Percentiles rank a stretch among this genome's conserved stretches.
Evolutionary conservation across 2,329 filamentous ascomycete genomes (phyloP).

Genomic region (Knoxdaviesia proteae): DNA sequence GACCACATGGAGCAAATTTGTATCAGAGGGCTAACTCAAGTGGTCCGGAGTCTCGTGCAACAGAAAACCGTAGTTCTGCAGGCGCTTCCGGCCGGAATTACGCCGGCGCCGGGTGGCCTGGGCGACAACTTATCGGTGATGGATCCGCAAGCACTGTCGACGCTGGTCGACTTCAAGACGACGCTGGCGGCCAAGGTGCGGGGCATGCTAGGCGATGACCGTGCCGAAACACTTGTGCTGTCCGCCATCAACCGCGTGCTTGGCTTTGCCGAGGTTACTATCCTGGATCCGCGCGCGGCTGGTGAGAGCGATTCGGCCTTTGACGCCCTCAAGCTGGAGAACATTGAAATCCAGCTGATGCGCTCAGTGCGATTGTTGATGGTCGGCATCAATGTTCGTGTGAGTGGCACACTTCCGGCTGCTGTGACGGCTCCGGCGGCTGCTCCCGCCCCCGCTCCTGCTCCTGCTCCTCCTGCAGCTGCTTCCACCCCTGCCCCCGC

Average conservation of each 20-base stretch:
- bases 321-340: conserved; percentile 13
- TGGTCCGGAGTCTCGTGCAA: conserved; percentile 21
- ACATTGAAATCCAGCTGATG: conserved; percentile 19
- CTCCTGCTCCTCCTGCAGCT: neutral
- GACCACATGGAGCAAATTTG: conserved; percentile 25
- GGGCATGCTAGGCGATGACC: conserved; percentile 16
- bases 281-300: conserved; percentile 14
- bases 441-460: neutral
- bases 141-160: conserved; percentile 19
- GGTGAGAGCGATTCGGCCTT: conserved; percentile 10
- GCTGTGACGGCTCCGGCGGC: conserved; percentile 2
- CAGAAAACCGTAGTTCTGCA: conserved; percentile 4
- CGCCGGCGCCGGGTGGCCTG: conserved; percentile 4
- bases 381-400: conserved; percentile 14
- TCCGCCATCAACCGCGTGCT: conserved; percentile 30
- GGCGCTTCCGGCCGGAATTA: neutral
- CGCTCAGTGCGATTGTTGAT: conserved; percentile 18
- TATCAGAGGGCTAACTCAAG: conserved; percentile 19
- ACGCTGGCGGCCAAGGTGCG: conserved; percentile 20
- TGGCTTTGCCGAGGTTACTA: conserved; percentile 23
- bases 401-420: neutral
- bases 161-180: conserved; percentile 23
- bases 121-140: conserved; percentile 11
- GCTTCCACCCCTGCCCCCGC: neutral
- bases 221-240: conserved; percentile 24